A percentile compares a stretch with the other conserved stretches of the same genome.
Conservation (phyloP, 345 rosid species). For the Eucalyptus curtisii region DNA sequence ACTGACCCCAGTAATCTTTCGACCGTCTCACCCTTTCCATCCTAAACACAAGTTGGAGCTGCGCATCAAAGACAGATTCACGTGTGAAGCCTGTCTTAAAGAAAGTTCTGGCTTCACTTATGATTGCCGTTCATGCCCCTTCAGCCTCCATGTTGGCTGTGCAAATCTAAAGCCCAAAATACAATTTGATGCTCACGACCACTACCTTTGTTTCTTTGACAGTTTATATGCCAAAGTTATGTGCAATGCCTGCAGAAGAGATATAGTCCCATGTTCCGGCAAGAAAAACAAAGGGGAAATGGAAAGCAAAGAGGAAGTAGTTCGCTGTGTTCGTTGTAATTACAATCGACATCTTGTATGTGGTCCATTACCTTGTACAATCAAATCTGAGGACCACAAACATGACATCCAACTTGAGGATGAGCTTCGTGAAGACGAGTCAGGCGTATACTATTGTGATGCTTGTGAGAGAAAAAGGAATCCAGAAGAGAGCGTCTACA, state of each 20-base stretch:
- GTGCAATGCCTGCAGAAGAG: neutral
- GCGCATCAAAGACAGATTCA: neutral
- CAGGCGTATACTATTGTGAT: neutral
- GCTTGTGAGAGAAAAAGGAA: neutral
- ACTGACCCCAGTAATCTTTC: neutral
- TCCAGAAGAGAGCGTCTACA: neutral
- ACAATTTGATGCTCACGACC: neutral
- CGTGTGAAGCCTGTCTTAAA: neutral
- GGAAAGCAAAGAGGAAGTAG: neutral
- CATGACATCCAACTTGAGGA: neutral
- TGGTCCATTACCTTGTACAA: neutral
- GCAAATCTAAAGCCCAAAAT: neutral
- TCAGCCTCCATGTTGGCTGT: neutral
- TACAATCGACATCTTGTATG: neutral
- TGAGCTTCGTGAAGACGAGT: neutral
- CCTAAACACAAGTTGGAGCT: neutral
- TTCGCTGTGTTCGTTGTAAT: neutral
- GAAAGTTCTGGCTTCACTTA: neutral
- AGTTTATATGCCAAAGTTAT: neutral
- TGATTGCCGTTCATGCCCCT: neutral
- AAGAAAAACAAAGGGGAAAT: neutral
- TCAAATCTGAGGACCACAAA: neutral
- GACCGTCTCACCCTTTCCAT: neutral
- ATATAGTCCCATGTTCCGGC: neutral
- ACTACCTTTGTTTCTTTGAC: neutral